These are phyloP conservation scores for Tetradesmus lagerheimii DNA, from an alignment of 139 green algal genomes.

Conservation along the genomic window DNA sequence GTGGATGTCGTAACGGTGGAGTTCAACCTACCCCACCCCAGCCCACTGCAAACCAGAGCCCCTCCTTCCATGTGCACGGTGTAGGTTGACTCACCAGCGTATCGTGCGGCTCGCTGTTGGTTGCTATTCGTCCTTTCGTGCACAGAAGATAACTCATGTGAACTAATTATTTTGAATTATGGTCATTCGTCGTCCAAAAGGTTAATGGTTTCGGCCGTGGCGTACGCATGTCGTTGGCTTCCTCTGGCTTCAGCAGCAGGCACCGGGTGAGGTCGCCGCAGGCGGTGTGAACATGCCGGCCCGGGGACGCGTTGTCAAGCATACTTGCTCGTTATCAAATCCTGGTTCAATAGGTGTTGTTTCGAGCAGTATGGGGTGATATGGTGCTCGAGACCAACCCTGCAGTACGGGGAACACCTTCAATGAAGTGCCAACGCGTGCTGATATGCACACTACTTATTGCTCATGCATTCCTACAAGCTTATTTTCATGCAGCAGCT, in stretches of 20 bases:
- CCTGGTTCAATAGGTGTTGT: not conserved
- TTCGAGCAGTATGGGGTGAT: not conserved
- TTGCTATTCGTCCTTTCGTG: no score
- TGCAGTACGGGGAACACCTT: not conserved
- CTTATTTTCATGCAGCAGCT: not conserved
- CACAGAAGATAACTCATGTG: no score
- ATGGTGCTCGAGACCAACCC: not conserved
- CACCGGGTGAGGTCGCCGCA: not conserved
- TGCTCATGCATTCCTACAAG: not conserved
- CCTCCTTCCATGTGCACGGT: no score
- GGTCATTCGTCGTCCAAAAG: not conserved
- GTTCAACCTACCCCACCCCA: no score
- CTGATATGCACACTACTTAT: not conserved
- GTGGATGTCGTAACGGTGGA: no score
- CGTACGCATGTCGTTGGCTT: not conserved
- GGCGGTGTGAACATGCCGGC: not conserved
- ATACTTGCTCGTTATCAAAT: not conserved
- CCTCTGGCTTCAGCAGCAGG: not conserved
- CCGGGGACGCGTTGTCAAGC: not conserved
- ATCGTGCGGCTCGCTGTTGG: no score
- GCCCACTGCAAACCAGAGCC: no score
- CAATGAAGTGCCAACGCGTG: not conserved
- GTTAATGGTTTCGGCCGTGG: not conserved
- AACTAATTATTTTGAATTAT: not conserved
- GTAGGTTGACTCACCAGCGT: no score